Percentiles rank a stretch among this genome's conserved stretches.
These are phyloP conservation scores for Nigrograna mackinnonii DNA, from an alignment of 2,329 filamentous ascomycete species.

Conservation along the genomic window DNA sequence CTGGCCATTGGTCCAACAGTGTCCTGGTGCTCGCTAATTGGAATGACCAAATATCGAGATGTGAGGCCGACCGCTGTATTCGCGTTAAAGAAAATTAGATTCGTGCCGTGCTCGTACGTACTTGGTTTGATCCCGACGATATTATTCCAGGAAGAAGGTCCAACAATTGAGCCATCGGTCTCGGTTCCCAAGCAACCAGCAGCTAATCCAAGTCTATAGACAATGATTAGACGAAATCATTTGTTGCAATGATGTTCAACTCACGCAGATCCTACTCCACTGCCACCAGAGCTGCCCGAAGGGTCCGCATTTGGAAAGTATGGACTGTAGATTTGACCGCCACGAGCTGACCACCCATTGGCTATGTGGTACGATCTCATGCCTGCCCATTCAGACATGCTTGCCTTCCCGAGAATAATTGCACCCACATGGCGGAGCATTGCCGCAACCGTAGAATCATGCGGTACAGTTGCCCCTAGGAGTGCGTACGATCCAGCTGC, in stretches of 20 bases:
- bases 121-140: constrained; percentile 77
- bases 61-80: constrained; percentile 74
- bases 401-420: background rate
- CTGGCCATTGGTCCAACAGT: constrained; percentile 69
- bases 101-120: too few species aligned
- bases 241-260: background rate
- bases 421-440: background rate
- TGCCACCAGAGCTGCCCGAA: background rate
- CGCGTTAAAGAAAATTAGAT: too few species aligned
- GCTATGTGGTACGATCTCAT: background rate
- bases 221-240: background rate
- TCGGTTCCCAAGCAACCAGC: constrained; percentile 64
- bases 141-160: constrained; percentile 69
- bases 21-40: constrained; percentile 70
- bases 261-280: background rate
- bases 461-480: background rate
- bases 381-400: background rate
- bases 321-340: background rate
- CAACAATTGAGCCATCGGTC: constrained; percentile 70
- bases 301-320: too few species aligned
- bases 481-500: background rate
- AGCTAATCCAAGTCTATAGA: background rate
- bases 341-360: background rate
- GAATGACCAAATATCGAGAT: constrained; percentile 61
- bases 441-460: background rate